These are phyloP conservation scores for Coniochaeta hoffmannii DNA, from an alignment of 2,329 filamentous ascomycete genomes.

Conservation along the genomic window DNA sequence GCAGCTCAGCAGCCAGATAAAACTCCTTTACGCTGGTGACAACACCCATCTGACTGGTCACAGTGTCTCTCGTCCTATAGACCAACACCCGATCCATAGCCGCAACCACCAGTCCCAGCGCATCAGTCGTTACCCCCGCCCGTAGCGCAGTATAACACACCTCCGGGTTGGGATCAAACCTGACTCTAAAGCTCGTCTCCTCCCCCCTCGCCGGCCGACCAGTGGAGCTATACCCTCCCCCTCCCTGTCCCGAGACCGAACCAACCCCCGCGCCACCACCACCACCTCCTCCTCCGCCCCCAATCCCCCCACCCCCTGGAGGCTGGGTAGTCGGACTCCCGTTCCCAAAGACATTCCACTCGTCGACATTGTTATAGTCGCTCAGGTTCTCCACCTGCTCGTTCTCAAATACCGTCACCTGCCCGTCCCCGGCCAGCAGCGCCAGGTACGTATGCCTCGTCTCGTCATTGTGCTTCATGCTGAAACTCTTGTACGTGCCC, in stretches of 20 bases:
- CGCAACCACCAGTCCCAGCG: conserved; percentile 75
- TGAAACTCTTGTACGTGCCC: conserved; percentile 71
- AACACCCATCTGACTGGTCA: conserved; percentile 43
- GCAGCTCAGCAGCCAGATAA: conserved; percentile 73
- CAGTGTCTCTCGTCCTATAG: conserved; percentile 64
- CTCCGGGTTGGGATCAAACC: conserved; percentile 82
- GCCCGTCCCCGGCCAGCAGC: conserved; percentile 74
- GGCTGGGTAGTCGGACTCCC: too few species aligned
- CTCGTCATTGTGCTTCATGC: conserved; percentile 75
- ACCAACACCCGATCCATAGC: conserved; percentile 78
- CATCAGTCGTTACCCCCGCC: conserved; percentile 73
- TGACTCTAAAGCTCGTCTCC: conserved; percentile 78
- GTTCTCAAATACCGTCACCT: conserved; percentile 75
- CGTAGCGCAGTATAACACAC: conserved; percentile 70
- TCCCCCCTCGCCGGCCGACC: conserved; percentile 64
- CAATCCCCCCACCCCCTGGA: neutral
- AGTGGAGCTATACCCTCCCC: neutral
- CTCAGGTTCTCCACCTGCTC: conserved; percentile 74
- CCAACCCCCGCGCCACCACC: neutral
- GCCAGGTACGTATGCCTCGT: conserved; percentile 77
- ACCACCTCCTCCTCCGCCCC: neutral
- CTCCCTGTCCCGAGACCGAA: neutral
- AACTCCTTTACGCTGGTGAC: conserved; percentile 64
- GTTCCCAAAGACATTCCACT: conserved; percentile 55
- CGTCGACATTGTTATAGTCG: conserved; percentile 68